Base-by-base conservation (phyloP, 805 yeast species). In the Suhomyces vadensis region DNA sequence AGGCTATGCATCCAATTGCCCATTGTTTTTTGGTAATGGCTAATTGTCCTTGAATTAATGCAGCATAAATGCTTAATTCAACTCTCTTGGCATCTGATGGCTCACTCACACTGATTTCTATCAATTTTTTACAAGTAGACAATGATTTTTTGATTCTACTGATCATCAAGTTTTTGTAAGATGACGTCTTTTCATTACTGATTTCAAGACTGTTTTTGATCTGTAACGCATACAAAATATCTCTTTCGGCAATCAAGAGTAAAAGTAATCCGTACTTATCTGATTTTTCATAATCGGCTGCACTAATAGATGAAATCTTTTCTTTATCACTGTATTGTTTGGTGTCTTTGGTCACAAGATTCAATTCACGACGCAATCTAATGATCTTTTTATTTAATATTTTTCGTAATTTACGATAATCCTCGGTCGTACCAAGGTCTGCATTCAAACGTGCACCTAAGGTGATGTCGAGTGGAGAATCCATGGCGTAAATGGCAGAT, bases 181-280 rank as follows among this genome's bases (percentile, higher is more conserved):
- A 75, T n/a, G 76, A 69, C 52, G 68, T 59, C 25, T 65, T 67
- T 6, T 78, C 73, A 9, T 75, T 70, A 46, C 77, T 76, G 31
- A 80, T 73, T 48, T 80, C 87, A 48, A 80, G 62, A 38, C 75
- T 62, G 8, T 76, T 65, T 47, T 78, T 78, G 42, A 82, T 71
- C 61, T 85, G 90, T 60, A 81, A 74, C 1, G 91, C 85, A 53
- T 75, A 79, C 23, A 88, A 72, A 58, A 82, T 69, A 53, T 88
- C 87, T 58, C 96, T 77, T 63, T 94, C 98, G 1, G 85, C 82
- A n/a, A 77, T 75, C 45, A 81, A 69, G 19, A 90, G 67, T n/a
- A 81, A 62, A 20, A 89, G 64, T 31, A 74, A 70, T 25, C 83
- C 92, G 57, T 67, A 79, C 48, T 75, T 67, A 9, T 63, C 60